Percentiles rank a stretch among this genome's conserved stretches.
Conservation (phyloP, 495 filamentous ascomycete genomes). For the Talaromyces wortmannii region DNA sequence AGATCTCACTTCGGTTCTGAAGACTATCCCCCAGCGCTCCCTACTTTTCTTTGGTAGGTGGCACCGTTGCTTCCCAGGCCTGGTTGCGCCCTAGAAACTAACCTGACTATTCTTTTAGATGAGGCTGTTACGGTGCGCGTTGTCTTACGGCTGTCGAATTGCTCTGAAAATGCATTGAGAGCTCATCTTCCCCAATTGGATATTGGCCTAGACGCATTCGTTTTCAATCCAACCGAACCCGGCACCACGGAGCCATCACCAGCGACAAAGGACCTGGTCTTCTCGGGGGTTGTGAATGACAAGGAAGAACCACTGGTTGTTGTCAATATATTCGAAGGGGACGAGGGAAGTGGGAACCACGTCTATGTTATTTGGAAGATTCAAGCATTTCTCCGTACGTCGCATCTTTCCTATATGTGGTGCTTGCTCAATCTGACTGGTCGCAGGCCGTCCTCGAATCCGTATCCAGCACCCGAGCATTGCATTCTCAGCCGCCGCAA, state of each 20-base stretch:
- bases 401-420: neutral
- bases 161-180: conserved; percentile 50
- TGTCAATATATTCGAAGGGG: conserved; percentile 46
- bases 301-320: conserved; percentile 57
- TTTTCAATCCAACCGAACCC: conserved; percentile 51
- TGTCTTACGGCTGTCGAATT: conserved; percentile 60
- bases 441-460: conserved; percentile 59
- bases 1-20: conserved; percentile 37
- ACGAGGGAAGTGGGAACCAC: conserved; percentile 46
- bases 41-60: conserved; percentile 67
- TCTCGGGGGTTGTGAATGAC: conserved; percentile 51
- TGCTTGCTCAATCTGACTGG: conserved; percentile 11
- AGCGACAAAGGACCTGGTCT: conserved; percentile 55
- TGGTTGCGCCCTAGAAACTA: conserved; percentile 14
- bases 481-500: conserved; percentile 69
- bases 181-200: conserved; percentile 55
- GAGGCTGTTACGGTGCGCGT: conserved; percentile 69
- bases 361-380: conserved; percentile 77
- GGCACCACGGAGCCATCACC: conserved; percentile 38
- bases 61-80: conserved; percentile 10
- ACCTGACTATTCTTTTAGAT: conserved; percentile 70
- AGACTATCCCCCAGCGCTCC: conserved; percentile 41
- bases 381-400: conserved; percentile 61
- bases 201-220: conserved; percentile 64
- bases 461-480: conserved; percentile 72